A percentile compares a stretch with the other conserved stretches of the same genome.
Evolutionary conservation across 768 basidiomycete species (phyloP).

Genomic region (Kwoniella sp.): DNA sequence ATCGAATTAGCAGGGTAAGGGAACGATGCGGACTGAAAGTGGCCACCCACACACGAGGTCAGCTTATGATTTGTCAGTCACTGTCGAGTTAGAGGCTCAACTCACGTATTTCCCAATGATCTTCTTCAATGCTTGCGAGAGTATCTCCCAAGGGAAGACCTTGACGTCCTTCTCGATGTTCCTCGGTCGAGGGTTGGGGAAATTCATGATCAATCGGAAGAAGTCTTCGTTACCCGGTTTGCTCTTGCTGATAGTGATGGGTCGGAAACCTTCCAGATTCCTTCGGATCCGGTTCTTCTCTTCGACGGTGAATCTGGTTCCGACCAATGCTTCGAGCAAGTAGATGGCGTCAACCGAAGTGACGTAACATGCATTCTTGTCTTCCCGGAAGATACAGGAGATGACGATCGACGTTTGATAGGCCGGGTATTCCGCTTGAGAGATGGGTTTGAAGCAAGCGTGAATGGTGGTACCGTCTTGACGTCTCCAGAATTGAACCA

Average conservation of each 20-base stretch:
- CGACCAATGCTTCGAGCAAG: constrained; percentile 78
- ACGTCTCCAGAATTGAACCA: constrained; percentile 80
- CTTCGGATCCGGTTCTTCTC: constrained; percentile 96
- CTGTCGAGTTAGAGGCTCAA: constrained; percentile 2
- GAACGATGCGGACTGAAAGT: constrained; percentile 44
- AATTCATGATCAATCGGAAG: constrained; percentile 95
- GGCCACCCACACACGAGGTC: no score
- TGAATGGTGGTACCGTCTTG: constrained; percentile 77
- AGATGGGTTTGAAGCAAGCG: constrained; percentile 74
- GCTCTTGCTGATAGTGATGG: constrained; percentile 85
- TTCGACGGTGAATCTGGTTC: constrained; percentile 79
- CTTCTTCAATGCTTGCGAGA: constrained; percentile 58
- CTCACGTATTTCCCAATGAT: constrained; percentile 60
- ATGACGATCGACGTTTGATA: constrained; percentile 76
- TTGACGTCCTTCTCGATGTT: constrained; percentile 95
- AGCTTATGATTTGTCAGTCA: background rate
- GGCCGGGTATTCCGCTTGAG: constrained; percentile 67
- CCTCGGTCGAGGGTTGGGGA: constrained; percentile 87
- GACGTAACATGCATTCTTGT: constrained; percentile 75
- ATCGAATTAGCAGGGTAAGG: constrained; percentile 31
- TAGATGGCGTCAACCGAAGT: constrained; percentile 96
- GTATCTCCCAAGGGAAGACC: constrained; percentile 60
- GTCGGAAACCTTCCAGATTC: constrained; percentile 89
- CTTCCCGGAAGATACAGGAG: constrained; percentile 89
- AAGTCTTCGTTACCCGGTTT: constrained; percentile 78